Conservation (phyloP, 1,284 basidiomycete species). For the Ceratobasidium sp. region DNA sequence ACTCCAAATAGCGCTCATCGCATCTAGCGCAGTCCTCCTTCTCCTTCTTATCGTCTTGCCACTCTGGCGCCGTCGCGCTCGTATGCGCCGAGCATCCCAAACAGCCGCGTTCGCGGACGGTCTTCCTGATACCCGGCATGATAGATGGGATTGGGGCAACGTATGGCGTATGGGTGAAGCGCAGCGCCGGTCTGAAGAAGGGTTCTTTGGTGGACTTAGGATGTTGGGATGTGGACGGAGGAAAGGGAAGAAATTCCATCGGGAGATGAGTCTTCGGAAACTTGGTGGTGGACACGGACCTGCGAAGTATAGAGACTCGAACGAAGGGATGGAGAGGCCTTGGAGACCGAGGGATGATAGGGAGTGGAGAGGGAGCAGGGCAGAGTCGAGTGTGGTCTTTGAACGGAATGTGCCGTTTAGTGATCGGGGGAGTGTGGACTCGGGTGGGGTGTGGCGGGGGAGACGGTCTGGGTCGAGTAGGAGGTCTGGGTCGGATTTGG, state of each 20-base stretch:
- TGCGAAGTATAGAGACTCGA: not conserved
- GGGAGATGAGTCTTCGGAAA: slow-evolving; percentile 34
- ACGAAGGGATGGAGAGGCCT: not conserved
- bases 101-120: slow-evolving; percentile 69
- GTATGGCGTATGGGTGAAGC: slow-evolving; percentile 36
- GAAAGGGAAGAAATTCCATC: slow-evolving; percentile 30
- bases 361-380: slow-evolving; percentile 9
- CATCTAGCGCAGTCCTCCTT: slow-evolving; percentile 74
- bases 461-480: not conserved
- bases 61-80: slow-evolving; percentile 73
- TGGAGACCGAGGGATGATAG: not conserved
- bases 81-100: slow-evolving; percentile 69
- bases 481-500: not conserved
- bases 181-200: slow-evolving; percentile 23
- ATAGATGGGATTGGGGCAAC: slow-evolving; percentile 22
- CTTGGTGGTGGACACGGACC: not conserved
- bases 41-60: slow-evolving; percentile 73
- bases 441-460: not conserved
- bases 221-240: not conserved
- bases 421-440: slow-evolving; percentile 16
- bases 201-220: slow-evolving; percentile 20
- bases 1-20: slow-evolving; percentile 77
- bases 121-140: slow-evolving; percentile 10
- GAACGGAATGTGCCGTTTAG: slow-evolving; percentile 22
- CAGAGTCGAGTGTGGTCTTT: slow-evolving; percentile 30